A percentile compares a stretch with the other conserved stretches of the same genome.
These are phyloP conservation scores for Isatis lusitanica DNA, from an alignment of 441 rosid species.

Conservation along the genomic window DNA sequence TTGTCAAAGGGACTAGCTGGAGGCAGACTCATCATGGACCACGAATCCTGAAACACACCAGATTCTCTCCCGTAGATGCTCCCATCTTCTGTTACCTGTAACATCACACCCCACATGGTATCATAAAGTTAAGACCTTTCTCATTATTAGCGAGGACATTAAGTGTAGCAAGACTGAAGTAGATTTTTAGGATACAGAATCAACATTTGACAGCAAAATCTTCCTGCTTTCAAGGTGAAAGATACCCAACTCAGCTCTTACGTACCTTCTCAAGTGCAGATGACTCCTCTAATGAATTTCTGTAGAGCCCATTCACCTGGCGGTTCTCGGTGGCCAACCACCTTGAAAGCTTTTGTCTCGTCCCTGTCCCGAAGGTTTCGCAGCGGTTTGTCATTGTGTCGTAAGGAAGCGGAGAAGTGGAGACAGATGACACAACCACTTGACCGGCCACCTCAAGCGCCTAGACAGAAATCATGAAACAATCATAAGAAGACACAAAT, in stretches of 20 bases:
- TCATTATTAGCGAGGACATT: background rate
- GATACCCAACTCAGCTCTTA: background rate
- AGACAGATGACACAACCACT: conserved; percentile 77
- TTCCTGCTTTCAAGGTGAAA: background rate
- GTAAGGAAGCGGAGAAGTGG: conserved; percentile 86
- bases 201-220: background rate
- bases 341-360: conserved; percentile 81
- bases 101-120: background rate
- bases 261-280: conserved; percentile 33
- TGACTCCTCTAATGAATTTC: conserved; percentile 13
- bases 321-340: conserved; percentile 82
- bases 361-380: conserved; percentile 80
- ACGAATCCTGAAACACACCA: conserved; percentile 40
- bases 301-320: conserved; percentile 30
- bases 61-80: conserved; percentile 35
- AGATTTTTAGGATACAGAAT: background rate
- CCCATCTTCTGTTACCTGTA: conserved; percentile 34
- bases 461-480: conserved; percentile 42
- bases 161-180: background rate
- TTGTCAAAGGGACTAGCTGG: conserved; percentile 96
- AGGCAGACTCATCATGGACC: conserved; percentile 75
- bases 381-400: conserved; percentile 80
- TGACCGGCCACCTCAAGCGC: conserved; percentile 96
- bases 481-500: background rate
- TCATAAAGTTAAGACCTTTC: background rate